Conservation (phyloP, 768 basidiomycete species). For the Lactarius quietus region DNA sequence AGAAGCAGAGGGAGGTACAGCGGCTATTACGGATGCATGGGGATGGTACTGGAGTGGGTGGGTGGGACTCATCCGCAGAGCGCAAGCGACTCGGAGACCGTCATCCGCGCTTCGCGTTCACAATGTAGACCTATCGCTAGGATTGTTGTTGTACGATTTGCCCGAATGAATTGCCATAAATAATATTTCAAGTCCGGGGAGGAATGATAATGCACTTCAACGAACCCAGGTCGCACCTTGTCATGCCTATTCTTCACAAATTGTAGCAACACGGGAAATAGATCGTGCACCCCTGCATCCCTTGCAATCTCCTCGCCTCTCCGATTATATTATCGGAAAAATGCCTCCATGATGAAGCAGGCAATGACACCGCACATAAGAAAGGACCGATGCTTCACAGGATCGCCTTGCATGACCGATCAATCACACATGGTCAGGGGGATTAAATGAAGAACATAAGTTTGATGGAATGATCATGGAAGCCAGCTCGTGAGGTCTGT, state of each 20-base stretch:
- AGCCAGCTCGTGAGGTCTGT: too few relatives aligned
- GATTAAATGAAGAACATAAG: too few relatives aligned
- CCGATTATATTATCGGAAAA: too few relatives aligned
- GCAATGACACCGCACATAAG: too few relatives aligned
- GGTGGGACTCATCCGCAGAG: background rate
- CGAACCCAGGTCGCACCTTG: background rate
- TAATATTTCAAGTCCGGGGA: background rate
- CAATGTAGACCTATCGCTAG: background rate
- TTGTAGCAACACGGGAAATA: background rate
- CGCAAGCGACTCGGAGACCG: background rate
- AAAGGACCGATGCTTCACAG: too few relatives aligned
- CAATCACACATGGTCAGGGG: too few relatives aligned
- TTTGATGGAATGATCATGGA: too few relatives aligned
- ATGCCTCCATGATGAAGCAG: too few relatives aligned
- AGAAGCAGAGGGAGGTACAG: conserved; percentile 6
- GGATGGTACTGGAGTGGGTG: background rate
- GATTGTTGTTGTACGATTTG: background rate
- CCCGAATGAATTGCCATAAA: background rate
- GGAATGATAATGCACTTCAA: background rate
- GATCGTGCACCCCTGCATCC: background rate
- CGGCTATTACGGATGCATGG: conserved; percentile 7
- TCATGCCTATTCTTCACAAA: background rate
- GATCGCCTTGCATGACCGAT: too few relatives aligned
- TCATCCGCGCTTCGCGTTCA: background rate
- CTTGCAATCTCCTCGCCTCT: too few relatives aligned